A percentile compares a stretch with the other conserved stretches of the same genome.
phyloP scores from a whole-genome alignment of 176 grass and related monocot genomes.

The Triticum dicoccoides region DNA sequence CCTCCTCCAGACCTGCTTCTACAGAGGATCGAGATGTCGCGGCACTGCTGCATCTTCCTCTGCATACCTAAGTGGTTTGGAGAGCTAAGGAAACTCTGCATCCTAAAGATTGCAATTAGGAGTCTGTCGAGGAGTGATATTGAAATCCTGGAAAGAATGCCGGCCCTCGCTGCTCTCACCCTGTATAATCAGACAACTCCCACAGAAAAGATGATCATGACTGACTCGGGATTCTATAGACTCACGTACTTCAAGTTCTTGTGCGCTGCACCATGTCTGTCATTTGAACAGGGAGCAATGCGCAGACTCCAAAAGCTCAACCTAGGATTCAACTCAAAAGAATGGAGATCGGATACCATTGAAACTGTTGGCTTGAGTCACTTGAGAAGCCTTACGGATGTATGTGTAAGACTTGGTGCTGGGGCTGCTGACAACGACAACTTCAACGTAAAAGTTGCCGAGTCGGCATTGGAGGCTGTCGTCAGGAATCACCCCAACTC shows the following conservation, averaged over 20 bases:
- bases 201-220: neutral
- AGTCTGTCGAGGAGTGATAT: neutral
- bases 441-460: too few species aligned
- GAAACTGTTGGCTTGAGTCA: too few species aligned
- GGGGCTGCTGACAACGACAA: too few species aligned
- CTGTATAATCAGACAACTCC: neutral
- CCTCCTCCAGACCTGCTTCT: neutral
- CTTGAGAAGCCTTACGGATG: too few species aligned
- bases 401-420: too few species aligned
- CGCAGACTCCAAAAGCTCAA: neutral
- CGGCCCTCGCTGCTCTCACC: neutral
- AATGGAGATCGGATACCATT: too few species aligned
- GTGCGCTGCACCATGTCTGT: neutral
- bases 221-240: neutral
- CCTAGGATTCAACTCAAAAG: neutral
- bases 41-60: too few species aligned
- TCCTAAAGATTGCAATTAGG: neutral
- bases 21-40: neutral
- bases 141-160: neutral
- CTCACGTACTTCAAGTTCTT: neutral
- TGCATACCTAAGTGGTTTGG: neutral
- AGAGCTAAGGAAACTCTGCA: neutral
- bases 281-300: neutral
- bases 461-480: too few species aligned
- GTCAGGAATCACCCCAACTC: too few species aligned